These are phyloP conservation scores for Stephanodiscus minutulus DNA, from an alignment of 108 stramenopile species.

Conservation along the genomic window DNA sequence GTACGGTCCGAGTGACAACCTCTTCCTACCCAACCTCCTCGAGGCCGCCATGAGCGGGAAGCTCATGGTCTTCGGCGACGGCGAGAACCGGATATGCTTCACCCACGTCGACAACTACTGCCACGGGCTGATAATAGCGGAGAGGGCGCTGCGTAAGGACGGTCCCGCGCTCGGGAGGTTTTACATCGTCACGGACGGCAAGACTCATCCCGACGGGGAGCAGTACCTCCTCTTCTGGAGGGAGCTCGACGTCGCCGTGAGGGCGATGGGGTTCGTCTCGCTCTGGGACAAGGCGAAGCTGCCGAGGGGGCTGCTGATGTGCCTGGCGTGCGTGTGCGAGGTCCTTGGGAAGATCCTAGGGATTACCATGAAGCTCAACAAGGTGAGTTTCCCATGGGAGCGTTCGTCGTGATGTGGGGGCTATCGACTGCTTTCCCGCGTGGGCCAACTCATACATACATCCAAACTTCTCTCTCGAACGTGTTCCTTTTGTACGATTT, in stretches of 20 bases:
- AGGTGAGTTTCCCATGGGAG: background rate
- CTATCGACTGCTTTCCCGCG: background rate
- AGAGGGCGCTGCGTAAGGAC: slow-evolving; percentile 77
- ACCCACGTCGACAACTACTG: slow-evolving; percentile 98
- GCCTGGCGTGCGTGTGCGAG: slow-evolving; percentile 82
- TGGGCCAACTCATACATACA: background rate
- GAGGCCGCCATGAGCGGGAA: slow-evolving; percentile 86
- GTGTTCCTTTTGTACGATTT: too few species aligned
- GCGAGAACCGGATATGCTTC: slow-evolving; percentile 89
- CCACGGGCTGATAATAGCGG: slow-evolving; percentile 92
- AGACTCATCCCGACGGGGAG: slow-evolving; percentile 56
- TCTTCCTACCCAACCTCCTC: slow-evolving; percentile 92
- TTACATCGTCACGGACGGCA: slow-evolving; percentile 97
- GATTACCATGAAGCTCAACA: slow-evolving; percentile 86
- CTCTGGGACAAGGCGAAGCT: slow-evolving; percentile 83
- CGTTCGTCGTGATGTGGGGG: too few species aligned
- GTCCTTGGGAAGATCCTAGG: slow-evolving; percentile 66
- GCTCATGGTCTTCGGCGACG: slow-evolving; percentile 92
- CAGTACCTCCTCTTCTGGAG: slow-evolving; percentile 89
- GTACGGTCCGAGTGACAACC: slow-evolving; percentile 90
- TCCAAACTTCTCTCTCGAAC: background rate
- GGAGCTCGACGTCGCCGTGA: slow-evolving; percentile 84
- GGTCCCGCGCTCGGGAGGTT: slow-evolving; percentile 92
- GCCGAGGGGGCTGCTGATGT: slow-evolving; percentile 76
- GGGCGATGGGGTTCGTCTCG: slow-evolving; percentile 89